A percentile compares a stretch with the other conserved stretches of the same genome.
Conservation (phyloP, 2,329 filamentous ascomycete genomes). For the Colletotrichum cordylinicola region DNA sequence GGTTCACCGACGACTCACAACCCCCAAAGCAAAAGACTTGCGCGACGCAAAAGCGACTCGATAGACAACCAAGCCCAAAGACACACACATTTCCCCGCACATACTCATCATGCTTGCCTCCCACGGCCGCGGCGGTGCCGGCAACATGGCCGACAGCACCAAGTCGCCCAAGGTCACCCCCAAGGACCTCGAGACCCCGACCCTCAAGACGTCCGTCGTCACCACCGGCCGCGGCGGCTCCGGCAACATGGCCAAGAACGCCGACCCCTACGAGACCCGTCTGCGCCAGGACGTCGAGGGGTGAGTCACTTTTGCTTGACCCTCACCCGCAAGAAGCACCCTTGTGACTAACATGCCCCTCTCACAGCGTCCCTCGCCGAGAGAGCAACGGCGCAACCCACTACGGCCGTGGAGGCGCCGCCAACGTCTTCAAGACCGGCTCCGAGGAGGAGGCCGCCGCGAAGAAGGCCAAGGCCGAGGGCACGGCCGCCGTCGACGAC, state of each 20-base stretch:
- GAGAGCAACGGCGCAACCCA: constrained; percentile 65
- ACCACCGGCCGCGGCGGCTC: constrained; percentile 89
- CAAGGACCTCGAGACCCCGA: constrained; percentile 79
- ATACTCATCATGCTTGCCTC: constrained; percentile 57
- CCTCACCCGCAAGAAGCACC: background rate
- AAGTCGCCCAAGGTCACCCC: constrained; percentile 54
- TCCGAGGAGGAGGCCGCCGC: constrained; percentile 43
- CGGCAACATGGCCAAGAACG: constrained; percentile 83
- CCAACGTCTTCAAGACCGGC: constrained; percentile 67
- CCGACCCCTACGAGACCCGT: constrained; percentile 76
- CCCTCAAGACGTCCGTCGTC: constrained; percentile 81
- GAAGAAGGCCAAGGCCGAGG: constrained; percentile 27
- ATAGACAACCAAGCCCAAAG: background rate
- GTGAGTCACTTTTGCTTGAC: constrained; percentile 43
- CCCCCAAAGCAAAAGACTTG: background rate
- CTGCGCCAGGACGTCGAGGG: constrained; percentile 83
- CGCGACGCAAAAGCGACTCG: background rate
- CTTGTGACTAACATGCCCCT: constrained; percentile 14
- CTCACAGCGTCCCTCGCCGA: constrained; percentile 57
- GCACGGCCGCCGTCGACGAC: constrained; percentile 38
- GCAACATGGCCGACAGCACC: constrained; percentile 69
- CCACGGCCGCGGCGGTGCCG: constrained; percentile 80
- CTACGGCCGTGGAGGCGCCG: constrained; percentile 77
- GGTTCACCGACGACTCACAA: background rate
- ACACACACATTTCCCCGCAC: background rate